Base-by-base conservation (phyloP, 257 asterid species). In the Petunia secreta region DNA sequence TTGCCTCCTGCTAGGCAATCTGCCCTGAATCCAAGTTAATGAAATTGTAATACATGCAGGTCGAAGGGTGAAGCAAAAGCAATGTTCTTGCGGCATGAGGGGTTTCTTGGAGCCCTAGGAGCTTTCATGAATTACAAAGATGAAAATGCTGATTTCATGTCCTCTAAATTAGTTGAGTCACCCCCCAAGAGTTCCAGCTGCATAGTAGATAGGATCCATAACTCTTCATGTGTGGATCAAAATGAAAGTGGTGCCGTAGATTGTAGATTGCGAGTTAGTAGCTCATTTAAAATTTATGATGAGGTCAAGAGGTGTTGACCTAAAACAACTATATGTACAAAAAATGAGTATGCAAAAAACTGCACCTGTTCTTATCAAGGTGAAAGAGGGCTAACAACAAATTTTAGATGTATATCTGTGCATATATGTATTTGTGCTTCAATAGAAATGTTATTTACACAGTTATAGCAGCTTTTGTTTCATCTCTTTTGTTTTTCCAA, bases 1-100 rank as follows among this genome's bases (percentile, higher is more conserved):
- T 15, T 11, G 59, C 46, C 6, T 69, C 43, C 77, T 69, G 5
- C 16, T 69, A 44, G 77, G 77, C 50, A 73, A 34, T 48, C 14
- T 73, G 34, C 50, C 36, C 36, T 73, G 13, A 73, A 73, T 73
- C 50, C 13, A 73, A 73, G 36, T 73, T 73, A 73, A 63, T 41
- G 71, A 41, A 63, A 46, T 73, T 60, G 8, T 6, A 58, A 43
- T n/a, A 25, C 36, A 44, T 86, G 79, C 92, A 92, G 98, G 98
- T 94, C 97, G 38, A 92, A 90, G 83, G 97, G 97, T 6, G 98
- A 91, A 80, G 95, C 98, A 9, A 91, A 94, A 83, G 98, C 98
- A 75, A 81, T 94, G 88, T 94, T 94, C 84, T 83, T 94, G 86
- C 89, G 87, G 11, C 97, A 92, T 36, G 97, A 94, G 86, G 98